Percentiles rank a stretch among this genome's conserved stretches.
Conservation (phyloP, 2,329 filamentous ascomycete genomes). For the Aureobasidium pullulans region DNA sequence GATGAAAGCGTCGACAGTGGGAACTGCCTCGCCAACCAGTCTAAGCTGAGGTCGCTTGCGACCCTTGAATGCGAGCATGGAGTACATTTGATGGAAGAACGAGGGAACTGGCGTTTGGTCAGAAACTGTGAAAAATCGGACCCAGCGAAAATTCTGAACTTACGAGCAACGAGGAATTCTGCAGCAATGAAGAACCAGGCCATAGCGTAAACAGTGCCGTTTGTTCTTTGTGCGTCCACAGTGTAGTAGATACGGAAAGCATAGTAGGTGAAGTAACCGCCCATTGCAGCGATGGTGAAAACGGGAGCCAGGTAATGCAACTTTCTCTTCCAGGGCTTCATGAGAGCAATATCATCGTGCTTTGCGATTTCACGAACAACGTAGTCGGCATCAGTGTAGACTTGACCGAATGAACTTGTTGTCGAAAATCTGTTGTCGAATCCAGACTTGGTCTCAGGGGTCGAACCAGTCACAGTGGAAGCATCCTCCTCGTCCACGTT, state of each 20-base stretch:
- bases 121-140: not conserved
- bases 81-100: constrained; percentile 81
- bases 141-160: not conserved
- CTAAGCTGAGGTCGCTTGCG: constrained; percentile 14
- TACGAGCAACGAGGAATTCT: constrained; percentile 12
- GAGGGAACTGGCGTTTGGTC: constrained; percentile 47
- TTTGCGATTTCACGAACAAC: constrained; percentile 12
- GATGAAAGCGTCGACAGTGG: constrained; percentile 37
- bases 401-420: constrained; percentile 10
- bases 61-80: constrained; percentile 14
- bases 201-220: constrained; percentile 3
- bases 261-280: constrained; percentile 13
- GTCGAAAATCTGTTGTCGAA: constrained; percentile 14
- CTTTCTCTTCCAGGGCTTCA: constrained; percentile 14
- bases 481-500: constrained; percentile 4
- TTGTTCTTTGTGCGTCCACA: constrained; percentile 8
- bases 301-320: constrained; percentile 12
- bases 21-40: constrained; percentile 24
- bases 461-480: constrained; percentile 10
- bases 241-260: constrained; percentile 15
- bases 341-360: constrained; percentile 12
- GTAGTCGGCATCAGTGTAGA: constrained; percentile 10
- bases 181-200: constrained; percentile 14
- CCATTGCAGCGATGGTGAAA: constrained; percentile 9
- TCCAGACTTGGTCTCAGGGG: constrained; percentile 6